Percentiles rank a stretch among this genome's conserved stretches.
These are phyloP conservation scores for Talaromyces thailandensis DNA, from an alignment of 495 filamentous ascomycete species.

Conservation along the genomic window DNA sequence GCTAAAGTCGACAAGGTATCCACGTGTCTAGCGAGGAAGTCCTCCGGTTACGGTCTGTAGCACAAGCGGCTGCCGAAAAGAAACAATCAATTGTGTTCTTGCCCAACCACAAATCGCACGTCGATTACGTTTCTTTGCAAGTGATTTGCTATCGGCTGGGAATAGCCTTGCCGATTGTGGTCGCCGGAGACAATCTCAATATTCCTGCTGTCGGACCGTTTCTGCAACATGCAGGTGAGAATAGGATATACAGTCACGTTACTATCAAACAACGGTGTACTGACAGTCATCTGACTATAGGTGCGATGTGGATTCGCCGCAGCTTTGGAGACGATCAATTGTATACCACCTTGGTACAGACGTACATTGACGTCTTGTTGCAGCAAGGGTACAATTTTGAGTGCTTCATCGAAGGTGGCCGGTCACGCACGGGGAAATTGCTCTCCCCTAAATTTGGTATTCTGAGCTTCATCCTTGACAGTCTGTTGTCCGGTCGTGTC, in stretches of 20 bases:
- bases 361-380: conserved; percentile 89
- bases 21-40: conserved; percentile 95
- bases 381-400: conserved; percentile 89
- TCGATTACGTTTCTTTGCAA: conserved; percentile 91
- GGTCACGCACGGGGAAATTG: conserved; percentile 88
- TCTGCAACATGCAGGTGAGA: conserved; percentile 77
- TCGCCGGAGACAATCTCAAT: conserved; percentile 93
- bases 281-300: conserved; percentile 20
- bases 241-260: not conserved
- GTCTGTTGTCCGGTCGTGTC: conserved; percentile 77
- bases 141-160: conserved; percentile 91
- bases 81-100: conserved; percentile 95
- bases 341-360: conserved; percentile 84
- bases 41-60: conserved; percentile 66
- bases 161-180: conserved; percentile 80
- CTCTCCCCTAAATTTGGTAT: conserved; percentile 96
- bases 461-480: conserved; percentile 82
- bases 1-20: conserved; percentile 42
- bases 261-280: not conserved
- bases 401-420: conserved; percentile 92
- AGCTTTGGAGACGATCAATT: conserved; percentile 88
- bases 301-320: conserved; percentile 92
- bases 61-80: conserved; percentile 69
- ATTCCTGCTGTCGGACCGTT: conserved; percentile 84
- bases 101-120: conserved; percentile 87